Evolutionary conservation across 2,329 filamentous ascomycete species (phyloP).

Genomic region (Botrytis sinoallii): DNA sequence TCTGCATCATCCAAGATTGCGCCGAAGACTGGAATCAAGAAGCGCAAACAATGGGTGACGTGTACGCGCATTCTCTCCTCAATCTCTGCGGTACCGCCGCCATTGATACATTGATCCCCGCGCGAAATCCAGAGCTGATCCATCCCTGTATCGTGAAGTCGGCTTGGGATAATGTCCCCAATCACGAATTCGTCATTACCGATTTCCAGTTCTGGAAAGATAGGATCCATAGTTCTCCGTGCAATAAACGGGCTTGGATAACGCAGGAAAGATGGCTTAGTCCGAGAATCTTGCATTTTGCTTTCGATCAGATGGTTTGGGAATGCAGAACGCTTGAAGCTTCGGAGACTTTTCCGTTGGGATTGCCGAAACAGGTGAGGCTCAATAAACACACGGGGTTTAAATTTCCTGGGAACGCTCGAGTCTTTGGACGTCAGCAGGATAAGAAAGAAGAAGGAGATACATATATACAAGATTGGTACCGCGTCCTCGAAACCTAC

Average conservation of each 20-base stretch:
- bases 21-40: background rate
- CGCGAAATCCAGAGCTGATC: background rate
- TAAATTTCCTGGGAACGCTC: background rate
- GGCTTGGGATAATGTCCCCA: background rate
- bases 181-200: background rate
- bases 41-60: background rate
- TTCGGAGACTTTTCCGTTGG: background rate
- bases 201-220: background rate
- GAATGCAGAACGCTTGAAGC: background rate
- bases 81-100: background rate
- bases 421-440: background rate
- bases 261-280: background rate
- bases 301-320: background rate
- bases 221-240: background rate
- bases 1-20: background rate
- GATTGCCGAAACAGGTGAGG: background rate
- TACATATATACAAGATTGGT: background rate
- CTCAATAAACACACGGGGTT: background rate
- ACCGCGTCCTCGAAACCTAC: background rate
- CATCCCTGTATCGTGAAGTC: background rate
- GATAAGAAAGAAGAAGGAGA: background rate
- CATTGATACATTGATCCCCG: background rate
- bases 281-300: background rate
- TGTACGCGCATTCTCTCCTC: background rate
- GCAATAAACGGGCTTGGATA: background rate